Evolutionary conservation across 2,329 filamentous ascomycete genomes (phyloP).

Genomic region (Stylonectria norvegica): DNA sequence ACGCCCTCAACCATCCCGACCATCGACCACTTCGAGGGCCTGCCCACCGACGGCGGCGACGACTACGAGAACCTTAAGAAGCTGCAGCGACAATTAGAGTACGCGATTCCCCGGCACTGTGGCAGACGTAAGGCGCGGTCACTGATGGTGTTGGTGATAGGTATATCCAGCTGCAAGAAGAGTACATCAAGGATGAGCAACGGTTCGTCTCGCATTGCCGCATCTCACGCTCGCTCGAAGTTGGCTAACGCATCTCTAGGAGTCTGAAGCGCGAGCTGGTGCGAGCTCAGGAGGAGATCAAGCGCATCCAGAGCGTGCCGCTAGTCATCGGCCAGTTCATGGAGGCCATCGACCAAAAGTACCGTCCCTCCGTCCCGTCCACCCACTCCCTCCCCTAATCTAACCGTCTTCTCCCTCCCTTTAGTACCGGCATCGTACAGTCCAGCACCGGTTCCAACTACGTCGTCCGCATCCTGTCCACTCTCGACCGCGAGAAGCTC

Average conservation of each 20-base stretch:
- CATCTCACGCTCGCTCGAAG: neutral
- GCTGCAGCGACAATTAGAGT: slow-evolving; percentile 94
- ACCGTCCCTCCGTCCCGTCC: slow-evolving; percentile 32
- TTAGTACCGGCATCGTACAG: slow-evolving; percentile 96
- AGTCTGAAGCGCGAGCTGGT: slow-evolving; percentile 97
- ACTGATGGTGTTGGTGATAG: slow-evolving; percentile 41
- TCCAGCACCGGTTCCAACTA: slow-evolving; percentile 98
- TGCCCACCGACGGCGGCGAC: slow-evolving; percentile 76
- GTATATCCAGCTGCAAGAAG: slow-evolving; percentile 96
- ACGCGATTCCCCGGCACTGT: slow-evolving; percentile 31
- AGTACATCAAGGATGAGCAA: slow-evolving; percentile 99
- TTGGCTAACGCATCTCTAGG: slow-evolving; percentile 46
- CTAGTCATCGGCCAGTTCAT: slow-evolving; percentile 99
- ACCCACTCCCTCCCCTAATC: slow-evolving; percentile 3
- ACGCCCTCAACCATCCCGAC: slow-evolving; percentile 78
- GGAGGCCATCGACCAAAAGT: slow-evolving; percentile 99
- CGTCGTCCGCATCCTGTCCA: slow-evolving; percentile 96
- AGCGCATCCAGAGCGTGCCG: slow-evolving; percentile 97
- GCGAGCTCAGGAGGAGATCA: slow-evolving; percentile 97
- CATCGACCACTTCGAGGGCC: slow-evolving; percentile 84
- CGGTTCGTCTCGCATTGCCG: slow-evolving; percentile 49
- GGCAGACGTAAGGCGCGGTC: slow-evolving; percentile 2
- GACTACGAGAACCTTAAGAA: slow-evolving; percentile 96
- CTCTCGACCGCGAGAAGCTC: slow-evolving; percentile 94
- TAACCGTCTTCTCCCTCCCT: slow-evolving; percentile 4